Percentiles rank a stretch among this genome's conserved stretches.
Evolutionary conservation across 257 asterid genomes (phyloP).

Genomic region (Salvia rosmarinus): DNA sequence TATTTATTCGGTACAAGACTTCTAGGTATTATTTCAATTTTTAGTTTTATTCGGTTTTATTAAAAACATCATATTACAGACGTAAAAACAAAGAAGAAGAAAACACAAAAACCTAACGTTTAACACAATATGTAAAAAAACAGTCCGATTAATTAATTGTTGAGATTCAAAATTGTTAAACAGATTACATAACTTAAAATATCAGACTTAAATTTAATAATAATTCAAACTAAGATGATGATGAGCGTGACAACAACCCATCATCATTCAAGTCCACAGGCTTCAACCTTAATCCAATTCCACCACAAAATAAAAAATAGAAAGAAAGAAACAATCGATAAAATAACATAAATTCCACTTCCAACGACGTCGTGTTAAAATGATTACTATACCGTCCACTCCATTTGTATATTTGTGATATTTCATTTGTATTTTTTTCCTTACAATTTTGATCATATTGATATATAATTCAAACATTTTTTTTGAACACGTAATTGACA

Average conservation of each 20-base stretch:
- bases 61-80: too few species aligned
- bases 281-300: conserved; percentile 34
- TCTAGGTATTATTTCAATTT: too few species aligned
- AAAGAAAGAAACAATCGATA: neutral
- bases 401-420: too few species aligned
- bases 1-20: too few species aligned
- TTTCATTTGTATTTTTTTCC: conserved; percentile 8
- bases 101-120: too few species aligned
- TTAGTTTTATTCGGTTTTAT: too few species aligned
- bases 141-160: too few species aligned
- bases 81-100: too few species aligned
- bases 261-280: conserved; percentile 43
- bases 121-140: too few species aligned
- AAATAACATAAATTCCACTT: neutral
- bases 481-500: neutral
- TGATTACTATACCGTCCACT: neutral
- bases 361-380: conserved; percentile 22
- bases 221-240: conserved; percentile 38
- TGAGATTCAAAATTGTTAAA: conserved; percentile 4
- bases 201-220: conserved; percentile 4
- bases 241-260: conserved; percentile 47
- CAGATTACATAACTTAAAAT: neutral
- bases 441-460: neutral
- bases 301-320: neutral
- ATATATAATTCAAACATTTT: neutral